Base-by-base conservation (phyloP, 208 protist species). In the Herpetomonas tarakana region DNA sequence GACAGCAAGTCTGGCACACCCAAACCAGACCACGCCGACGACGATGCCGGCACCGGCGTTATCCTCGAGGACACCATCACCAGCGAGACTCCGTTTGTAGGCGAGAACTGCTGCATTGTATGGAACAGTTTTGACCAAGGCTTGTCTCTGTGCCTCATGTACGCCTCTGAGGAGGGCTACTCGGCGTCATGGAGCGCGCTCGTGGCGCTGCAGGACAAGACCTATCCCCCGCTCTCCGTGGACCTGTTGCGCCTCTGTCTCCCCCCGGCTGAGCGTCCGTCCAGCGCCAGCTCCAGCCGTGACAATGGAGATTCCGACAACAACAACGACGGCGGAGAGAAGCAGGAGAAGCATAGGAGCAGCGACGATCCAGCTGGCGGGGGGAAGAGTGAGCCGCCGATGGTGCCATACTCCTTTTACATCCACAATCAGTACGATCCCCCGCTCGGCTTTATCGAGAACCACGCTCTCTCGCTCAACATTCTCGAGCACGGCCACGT, bases 71-170 rank as follows among this genome's bases (percentile, higher is more conserved):
- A 92, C 57, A 87, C 65, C 30, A 89, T 92, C 49, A 82, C 65
- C 58, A 78, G 50, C 52, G 85, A 92, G 46, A 92, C 85, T 16
- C 79, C 82, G 0, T 89, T 92, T 74, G 81, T 92, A 19, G 85
- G 81, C 16, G 81, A 92, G 65, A 92, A 92, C 66, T 85, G 81
- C 61, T 92, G 81, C 46, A 92, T 92, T 58, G 85, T 92, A n/a
- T 92, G 85, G 82, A 92, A 92, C 62, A 88, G 81, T 52, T 76
- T 89, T 22, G 81, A 87, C 11, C 73, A 88, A 57, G 72, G 84
- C 61, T 75, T 85, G 41, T 89, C 81, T 14, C 52, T 92, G 4
- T 92, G 85, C 52, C 78, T 92, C 56, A 89, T 89, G 85, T 92
- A 83, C 53, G 68, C 74, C n/a, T 81, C 76, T 0, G 78, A 87